Evolutionary conservation across 2,329 filamentous ascomycete genomes (phyloP).

Genomic region (Fusarium devonianum): DNA sequence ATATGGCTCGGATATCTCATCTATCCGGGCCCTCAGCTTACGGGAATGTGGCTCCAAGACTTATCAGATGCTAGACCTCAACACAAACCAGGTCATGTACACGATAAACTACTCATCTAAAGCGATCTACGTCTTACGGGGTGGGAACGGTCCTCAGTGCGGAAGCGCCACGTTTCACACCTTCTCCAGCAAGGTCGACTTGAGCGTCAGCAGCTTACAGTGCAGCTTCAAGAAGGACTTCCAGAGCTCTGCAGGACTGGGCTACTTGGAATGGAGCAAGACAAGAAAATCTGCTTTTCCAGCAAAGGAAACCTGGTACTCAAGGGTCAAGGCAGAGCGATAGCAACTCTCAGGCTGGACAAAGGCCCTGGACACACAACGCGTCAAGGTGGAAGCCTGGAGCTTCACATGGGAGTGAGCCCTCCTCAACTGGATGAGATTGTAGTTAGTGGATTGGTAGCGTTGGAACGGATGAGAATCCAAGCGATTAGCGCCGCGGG

Average conservation of each 20-base stretch:
- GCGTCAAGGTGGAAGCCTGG: background rate
- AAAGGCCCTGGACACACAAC: background rate
- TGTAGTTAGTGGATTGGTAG: background rate
- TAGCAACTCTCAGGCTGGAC: background rate
- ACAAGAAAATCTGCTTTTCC: background rate
- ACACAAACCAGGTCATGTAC: background rate
- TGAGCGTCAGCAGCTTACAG: background rate
- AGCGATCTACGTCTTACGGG: background rate
- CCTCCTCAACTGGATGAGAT: slow-evolving; percentile 3
- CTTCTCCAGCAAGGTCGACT: slow-evolving; percentile 2
- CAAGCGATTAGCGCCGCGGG: too few relatives aligned
- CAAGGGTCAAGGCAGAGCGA: background rate
- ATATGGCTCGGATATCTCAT: background rate
- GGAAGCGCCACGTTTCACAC: background rate
- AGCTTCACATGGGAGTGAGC: background rate
- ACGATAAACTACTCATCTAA: background rate
- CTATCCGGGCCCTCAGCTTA: background rate
- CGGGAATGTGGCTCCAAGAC: background rate
- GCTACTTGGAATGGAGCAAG: background rate
- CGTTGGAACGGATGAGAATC: slow-evolving; percentile 4
- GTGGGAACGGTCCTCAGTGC: background rate
- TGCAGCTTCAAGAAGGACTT: slow-evolving; percentile 3
- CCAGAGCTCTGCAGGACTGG: background rate
- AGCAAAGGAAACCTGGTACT: background rate
- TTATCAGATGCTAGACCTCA: background rate